Percentiles rank a stretch among this genome's conserved stretches.
Conservation (phyloP, 352 stramenopile genomes). For the Pythium aristosporum region DNA sequence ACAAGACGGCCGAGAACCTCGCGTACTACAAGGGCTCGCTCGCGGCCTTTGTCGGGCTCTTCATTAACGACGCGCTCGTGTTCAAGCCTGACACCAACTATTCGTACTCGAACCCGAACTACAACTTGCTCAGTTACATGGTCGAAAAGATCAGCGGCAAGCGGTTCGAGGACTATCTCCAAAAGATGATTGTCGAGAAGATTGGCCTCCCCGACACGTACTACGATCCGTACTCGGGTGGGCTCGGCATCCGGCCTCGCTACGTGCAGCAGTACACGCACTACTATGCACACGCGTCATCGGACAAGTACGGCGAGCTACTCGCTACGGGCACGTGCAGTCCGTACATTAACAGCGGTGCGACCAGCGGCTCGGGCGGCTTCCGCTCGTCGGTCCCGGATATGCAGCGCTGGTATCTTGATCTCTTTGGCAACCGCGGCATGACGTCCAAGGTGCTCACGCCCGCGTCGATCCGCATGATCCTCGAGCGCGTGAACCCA, state of each 20-base stretch:
- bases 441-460: conserved; percentile 44
- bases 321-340: conserved; percentile 52
- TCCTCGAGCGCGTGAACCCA: conserved; percentile 47
- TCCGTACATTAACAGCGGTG: conserved; percentile 36
- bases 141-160: conserved; percentile 58
- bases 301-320: conserved; percentile 3
- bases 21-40: conserved; percentile 31
- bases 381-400: conserved; percentile 53
- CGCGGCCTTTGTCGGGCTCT: conserved; percentile 39
- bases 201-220: conserved; percentile 42
- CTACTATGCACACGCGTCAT: conserved; percentile 36
- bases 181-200: conserved; percentile 37
- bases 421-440: conserved; percentile 49
- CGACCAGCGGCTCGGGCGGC: conserved; percentile 34
- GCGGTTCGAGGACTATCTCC: conserved; percentile 38
- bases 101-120: conserved; percentile 52
- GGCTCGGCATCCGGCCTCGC: conserved; percentile 25
- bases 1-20: conserved; percentile 22
- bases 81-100: conserved; percentile 60
- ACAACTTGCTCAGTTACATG: conserved; percentile 58
- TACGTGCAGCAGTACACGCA: conserved; percentile 58
- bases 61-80: conserved; percentile 51
- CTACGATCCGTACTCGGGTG: conserved; percentile 48
- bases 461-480: conserved; percentile 36
- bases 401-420: conserved; percentile 59